Conservation (phyloP, 2,329 filamentous ascomycete species). For the Claviceps sorghi region DNA sequence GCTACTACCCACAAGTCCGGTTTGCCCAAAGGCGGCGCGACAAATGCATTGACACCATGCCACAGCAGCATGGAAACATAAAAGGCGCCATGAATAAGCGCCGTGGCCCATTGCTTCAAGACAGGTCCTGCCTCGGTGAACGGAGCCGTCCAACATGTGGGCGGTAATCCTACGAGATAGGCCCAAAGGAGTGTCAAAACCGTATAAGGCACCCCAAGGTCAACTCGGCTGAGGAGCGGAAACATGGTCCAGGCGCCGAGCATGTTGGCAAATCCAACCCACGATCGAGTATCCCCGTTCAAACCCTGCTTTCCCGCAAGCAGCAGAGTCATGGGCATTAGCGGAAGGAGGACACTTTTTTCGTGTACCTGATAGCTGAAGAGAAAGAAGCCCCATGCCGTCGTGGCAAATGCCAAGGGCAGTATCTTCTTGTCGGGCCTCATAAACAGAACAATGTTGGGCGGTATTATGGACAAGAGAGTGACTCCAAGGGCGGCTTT, state of each 20-base stretch:
- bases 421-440: slow-evolving; percentile 64
- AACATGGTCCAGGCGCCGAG: slow-evolving; percentile 89
- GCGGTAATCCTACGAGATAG: slow-evolving; percentile 77
- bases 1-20: slow-evolving; percentile 90
- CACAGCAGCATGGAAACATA: slow-evolving; percentile 67
- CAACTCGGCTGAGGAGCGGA: slow-evolving; percentile 73
- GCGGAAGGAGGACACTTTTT: slow-evolving; percentile 84
- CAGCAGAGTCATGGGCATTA: slow-evolving; percentile 85
- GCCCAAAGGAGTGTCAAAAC: slow-evolving; percentile 81
- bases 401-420: slow-evolving; percentile 65
- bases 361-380: slow-evolving; percentile 98
- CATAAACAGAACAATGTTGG: slow-evolving; percentile 66
- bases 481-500: slow-evolving; percentile 62
- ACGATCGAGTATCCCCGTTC: slow-evolving; percentile 60
- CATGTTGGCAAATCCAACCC: slow-evolving; percentile 93
- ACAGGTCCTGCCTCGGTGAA: slow-evolving; percentile 30
- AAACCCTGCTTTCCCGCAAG: slow-evolving; percentile 67
- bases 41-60: slow-evolving; percentile 61
- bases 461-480: slow-evolving; percentile 58
- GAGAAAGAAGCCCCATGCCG: slow-evolving; percentile 92
- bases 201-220: slow-evolving; percentile 69
- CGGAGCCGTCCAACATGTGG: slow-evolving; percentile 57
- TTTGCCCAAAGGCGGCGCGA: slow-evolving; percentile 56
- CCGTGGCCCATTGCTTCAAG: slow-evolving; percentile 37
- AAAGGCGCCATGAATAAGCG: slow-evolving; percentile 56